Conservation (phyloP, 2,329 filamentous ascomycete genomes). For the Setomelanomma holmii region DNA sequence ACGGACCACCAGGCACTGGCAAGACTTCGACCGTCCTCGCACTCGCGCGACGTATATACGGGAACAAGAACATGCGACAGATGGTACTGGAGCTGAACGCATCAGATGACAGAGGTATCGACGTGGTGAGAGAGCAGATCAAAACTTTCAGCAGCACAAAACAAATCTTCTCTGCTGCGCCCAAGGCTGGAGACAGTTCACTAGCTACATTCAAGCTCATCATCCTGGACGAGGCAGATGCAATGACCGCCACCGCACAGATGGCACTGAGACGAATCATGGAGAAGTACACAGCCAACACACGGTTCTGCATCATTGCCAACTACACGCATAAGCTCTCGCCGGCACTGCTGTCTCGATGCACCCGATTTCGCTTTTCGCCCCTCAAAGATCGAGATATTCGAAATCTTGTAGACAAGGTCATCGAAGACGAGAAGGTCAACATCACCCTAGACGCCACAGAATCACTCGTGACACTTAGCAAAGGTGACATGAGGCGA, state of each 20-base stretch:
- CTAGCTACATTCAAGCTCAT: slow-evolving; percentile 91
- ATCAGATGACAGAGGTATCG: slow-evolving; percentile 95
- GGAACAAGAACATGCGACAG: slow-evolving; percentile 88
- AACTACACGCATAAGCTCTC: slow-evolving; percentile 99
- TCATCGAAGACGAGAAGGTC: slow-evolving; percentile 85
- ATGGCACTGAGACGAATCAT: slow-evolving; percentile 97
- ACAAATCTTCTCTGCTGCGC: slow-evolving; percentile 84
- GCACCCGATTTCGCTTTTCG: slow-evolving; percentile 93
- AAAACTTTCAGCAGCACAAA: slow-evolving; percentile 99
- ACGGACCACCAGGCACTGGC: slow-evolving; percentile 93
- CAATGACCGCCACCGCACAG: slow-evolving; percentile 98
- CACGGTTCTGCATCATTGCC: slow-evolving; percentile 96
- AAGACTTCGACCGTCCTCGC: slow-evolving; percentile 98
- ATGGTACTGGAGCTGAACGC: slow-evolving; percentile 99
- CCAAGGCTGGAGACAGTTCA: slow-evolving; percentile 55
- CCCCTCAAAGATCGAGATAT: slow-evolving; percentile 91
- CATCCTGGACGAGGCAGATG: slow-evolving; percentile 97
- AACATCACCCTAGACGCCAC: slow-evolving; percentile 82
- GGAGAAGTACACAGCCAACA: slow-evolving; percentile 99
- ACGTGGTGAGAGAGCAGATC: slow-evolving; percentile 95
- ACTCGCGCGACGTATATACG: slow-evolving; percentile 91
- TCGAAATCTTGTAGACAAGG: slow-evolving; percentile 81
- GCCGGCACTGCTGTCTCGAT: slow-evolving; percentile 88
- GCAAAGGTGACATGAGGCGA: slow-evolving; percentile 94
- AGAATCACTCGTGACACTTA: slow-evolving; percentile 82